A percentile compares a stretch with the other conserved stretches of the same genome.
phyloP scores from a whole-genome alignment of 305 asterid genomes.

The Fraxinus angustifolia region DNA sequence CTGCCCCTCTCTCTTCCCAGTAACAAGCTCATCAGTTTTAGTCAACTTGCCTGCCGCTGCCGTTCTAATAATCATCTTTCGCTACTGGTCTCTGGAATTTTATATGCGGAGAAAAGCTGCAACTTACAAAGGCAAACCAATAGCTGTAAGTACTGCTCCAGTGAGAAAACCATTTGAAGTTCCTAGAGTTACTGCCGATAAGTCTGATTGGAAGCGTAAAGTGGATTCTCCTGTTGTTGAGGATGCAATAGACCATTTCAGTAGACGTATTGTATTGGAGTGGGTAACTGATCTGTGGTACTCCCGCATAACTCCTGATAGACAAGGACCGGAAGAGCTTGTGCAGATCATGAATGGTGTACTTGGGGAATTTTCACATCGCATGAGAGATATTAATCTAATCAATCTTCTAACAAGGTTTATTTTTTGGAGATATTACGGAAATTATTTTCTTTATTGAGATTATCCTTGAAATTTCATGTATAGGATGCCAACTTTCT shows the following conservation, averaged over 20 bases:
- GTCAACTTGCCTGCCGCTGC: slow-evolving; percentile 88
- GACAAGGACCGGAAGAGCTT: slow-evolving; percentile 94
- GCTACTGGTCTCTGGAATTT: slow-evolving; percentile 76
- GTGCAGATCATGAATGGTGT: slow-evolving; percentile 81
- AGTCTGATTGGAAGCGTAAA: slow-evolving; percentile 80
- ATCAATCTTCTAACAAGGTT: slow-evolving; percentile 92
- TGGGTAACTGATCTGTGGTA: slow-evolving; percentile 98
- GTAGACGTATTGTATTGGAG: slow-evolving; percentile 83
- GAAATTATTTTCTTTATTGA: slow-evolving; percentile 19
- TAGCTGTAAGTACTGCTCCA: slow-evolving; percentile 38
- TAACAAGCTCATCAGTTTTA: slow-evolving; percentile 85
- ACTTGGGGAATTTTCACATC: slow-evolving; percentile 79
- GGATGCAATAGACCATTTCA: slow-evolving; percentile 86
- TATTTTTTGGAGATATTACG: slow-evolving; percentile 21
- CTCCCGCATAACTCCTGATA: slow-evolving; percentile 86
- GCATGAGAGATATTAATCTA: slow-evolving; percentile 76
- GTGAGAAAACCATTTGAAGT: slow-evolving; percentile 39
- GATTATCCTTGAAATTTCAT: slow-evolving; percentile 16
- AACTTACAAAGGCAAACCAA: slow-evolving; percentile 62
- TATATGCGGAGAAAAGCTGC: slow-evolving; percentile 80
- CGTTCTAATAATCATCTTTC: slow-evolving; percentile 54
- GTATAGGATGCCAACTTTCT: slow-evolving; percentile 27
- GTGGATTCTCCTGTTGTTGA: slow-evolving; percentile 91
- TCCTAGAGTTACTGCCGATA: slow-evolving; percentile 35
- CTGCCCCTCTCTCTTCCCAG: slow-evolving; percentile 42